Evolutionary conservation across 108 stramenopile genomes (phyloP).

Genomic region (Ochromonas danica): DNA sequence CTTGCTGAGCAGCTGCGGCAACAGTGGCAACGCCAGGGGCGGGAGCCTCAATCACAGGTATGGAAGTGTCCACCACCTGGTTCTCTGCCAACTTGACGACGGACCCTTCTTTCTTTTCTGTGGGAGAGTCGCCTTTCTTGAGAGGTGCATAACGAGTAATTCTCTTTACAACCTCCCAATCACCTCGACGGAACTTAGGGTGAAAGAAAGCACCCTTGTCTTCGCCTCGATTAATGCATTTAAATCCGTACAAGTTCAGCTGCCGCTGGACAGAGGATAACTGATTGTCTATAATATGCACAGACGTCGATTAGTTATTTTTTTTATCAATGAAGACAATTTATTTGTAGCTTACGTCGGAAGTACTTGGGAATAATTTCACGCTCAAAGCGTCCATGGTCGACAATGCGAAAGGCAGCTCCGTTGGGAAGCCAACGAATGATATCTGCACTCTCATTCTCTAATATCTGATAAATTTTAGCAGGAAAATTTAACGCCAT

Average conservation of each 20-base stretch:
- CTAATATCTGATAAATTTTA: conserved; percentile 26
- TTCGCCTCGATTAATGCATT: conserved; percentile 22
- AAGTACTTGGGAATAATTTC: conserved; percentile 38
- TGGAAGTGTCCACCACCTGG: too few species aligned
- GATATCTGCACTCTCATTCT: conserved; percentile 30
- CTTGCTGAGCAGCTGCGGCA: not conserved
- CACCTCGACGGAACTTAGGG: conserved; percentile 24
- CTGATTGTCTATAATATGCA: conserved; percentile 32
- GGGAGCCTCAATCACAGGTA: not conserved
- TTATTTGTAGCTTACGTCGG: conserved; percentile 16
- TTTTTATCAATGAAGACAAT: not conserved
- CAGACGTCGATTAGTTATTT: not conserved
- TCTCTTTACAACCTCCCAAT: conserved; percentile 26
- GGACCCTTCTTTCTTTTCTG: not conserved
- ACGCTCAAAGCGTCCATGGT: not conserved
- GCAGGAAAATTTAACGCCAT: conserved; percentile 29
- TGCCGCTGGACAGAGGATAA: conserved; percentile 27
- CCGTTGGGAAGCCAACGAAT: conserved; percentile 30
- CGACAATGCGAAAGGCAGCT: conserved; percentile 31
- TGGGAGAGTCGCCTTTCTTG: not conserved
- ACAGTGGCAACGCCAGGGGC: not conserved
- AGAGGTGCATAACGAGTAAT: conserved; percentile 3
- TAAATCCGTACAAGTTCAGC: conserved; percentile 33
- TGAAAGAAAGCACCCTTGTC: conserved; percentile 29
- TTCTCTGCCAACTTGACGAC: too few species aligned